Conservation (phyloP, 345 rosid genomes). For the Linum trigynum region DNA sequence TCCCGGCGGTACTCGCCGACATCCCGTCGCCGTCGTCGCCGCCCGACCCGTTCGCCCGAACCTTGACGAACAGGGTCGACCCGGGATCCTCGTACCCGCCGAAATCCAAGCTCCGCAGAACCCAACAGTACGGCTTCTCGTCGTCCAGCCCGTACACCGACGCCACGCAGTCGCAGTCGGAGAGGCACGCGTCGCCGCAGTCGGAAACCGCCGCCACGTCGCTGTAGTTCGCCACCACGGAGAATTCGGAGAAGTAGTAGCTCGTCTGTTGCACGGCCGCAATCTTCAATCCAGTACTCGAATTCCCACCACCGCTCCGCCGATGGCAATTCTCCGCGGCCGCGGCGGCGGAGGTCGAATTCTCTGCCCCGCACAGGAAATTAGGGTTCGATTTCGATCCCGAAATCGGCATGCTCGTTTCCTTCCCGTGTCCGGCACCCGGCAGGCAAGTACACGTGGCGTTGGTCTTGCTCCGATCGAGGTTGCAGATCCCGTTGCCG, state of each 20-base stretch:
- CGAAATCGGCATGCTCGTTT: too few species aligned
- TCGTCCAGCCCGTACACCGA: slow-evolving; percentile 84
- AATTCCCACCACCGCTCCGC: slow-evolving; percentile 15
- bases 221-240: slow-evolving; percentile 63
- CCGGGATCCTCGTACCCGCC: slow-evolving; percentile 79
- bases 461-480: slow-evolving; percentile 61
- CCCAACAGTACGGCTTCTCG: slow-evolving; percentile 88
- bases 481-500: slow-evolving; percentile 69
- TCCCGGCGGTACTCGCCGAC: slow-evolving; percentile 16
- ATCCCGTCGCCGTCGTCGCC: slow-evolving; percentile 5
- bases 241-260: slow-evolving; percentile 56
- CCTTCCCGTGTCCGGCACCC: slow-evolving; percentile 24
- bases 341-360: slow-evolving; percentile 24
- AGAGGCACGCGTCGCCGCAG: slow-evolving; percentile 71
- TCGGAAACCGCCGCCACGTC: slow-evolving; percentile 37
- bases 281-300: slow-evolving; percentile 32
- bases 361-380: slow-evolving; percentile 32
- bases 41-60: slow-evolving; percentile 36
- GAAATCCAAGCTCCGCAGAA: slow-evolving; percentile 53
- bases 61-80: slow-evolving; percentile 67
- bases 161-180: slow-evolving; percentile 74
- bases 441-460: slow-evolving; percentile 71
- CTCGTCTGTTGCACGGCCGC: slow-evolving; percentile 60
- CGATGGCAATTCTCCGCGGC: slow-evolving; percentile 33
- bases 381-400: slow-evolving; percentile 25